Evolutionary conservation across 2,329 filamentous ascomycete species (phyloP).

Genomic region (Fusarium sambucinum): DNA sequence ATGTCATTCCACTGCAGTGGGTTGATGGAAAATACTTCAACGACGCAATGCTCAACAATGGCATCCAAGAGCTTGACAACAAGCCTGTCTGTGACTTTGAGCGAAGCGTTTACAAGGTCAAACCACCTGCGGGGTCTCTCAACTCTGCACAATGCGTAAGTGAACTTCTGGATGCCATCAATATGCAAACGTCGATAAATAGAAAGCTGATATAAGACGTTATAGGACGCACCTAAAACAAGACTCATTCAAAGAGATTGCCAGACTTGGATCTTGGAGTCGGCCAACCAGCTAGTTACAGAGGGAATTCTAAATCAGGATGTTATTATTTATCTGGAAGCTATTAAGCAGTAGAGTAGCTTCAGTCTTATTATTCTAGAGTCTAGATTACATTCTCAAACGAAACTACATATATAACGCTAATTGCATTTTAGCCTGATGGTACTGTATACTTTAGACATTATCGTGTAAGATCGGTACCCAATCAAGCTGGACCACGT

Average conservation of each 20-base stretch:
- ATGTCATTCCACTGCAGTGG: not conserved
- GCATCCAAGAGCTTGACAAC: fast-evolving
- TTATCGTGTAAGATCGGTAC: too few relatives aligned
- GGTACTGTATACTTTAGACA: too few relatives aligned
- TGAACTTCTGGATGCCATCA: fast-evolving
- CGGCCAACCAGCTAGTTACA: not conserved
- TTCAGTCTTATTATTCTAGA: too few relatives aligned
- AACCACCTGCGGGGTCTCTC: not conserved
- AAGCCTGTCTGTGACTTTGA: not conserved
- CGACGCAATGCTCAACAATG: not conserved
- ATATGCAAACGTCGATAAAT: too few relatives aligned
- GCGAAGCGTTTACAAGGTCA: not conserved
- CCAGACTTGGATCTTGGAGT: conserved; percentile 25
- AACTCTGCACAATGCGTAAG: not conserved
- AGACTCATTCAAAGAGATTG: conserved; percentile 8
- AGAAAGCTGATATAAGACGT: fast-evolving
- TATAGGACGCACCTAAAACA: not conserved
- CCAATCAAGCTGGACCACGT: too few relatives aligned
- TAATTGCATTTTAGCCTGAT: too few relatives aligned
- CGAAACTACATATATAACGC: too few relatives aligned
- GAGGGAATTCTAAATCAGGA: not conserved
- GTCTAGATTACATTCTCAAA: too few relatives aligned
- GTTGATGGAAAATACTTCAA: fast-evolving
- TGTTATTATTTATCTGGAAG: not conserved
- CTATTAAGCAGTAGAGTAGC: not conserved